Conservation (phyloP, 1,139 yeast genomes). For the Torulaspora pretoriensis region DNA sequence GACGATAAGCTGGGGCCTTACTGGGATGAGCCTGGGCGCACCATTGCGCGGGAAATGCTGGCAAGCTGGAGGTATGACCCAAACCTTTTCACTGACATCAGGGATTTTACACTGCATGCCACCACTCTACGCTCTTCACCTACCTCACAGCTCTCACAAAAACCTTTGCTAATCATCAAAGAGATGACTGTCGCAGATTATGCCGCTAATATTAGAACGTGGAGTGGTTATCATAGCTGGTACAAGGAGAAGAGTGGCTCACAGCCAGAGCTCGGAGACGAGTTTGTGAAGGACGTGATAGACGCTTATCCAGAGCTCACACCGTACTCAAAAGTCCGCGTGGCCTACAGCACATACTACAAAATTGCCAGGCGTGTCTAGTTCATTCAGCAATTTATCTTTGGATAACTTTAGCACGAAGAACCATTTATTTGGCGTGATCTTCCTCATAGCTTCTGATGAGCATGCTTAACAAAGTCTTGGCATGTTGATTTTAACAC, state of each 20-base stretch:
- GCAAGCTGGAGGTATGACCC: conserved; percentile 44
- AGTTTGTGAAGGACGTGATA: conserved; percentile 29
- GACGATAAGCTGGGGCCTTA: conserved; percentile 57
- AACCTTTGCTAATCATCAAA: conserved; percentile 43
- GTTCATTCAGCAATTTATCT: not conserved
- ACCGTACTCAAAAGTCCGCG: conserved; percentile 31
- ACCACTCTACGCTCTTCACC: conserved; percentile 24
- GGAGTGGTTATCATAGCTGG: conserved; percentile 74
- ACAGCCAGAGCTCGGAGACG: conserved; percentile 31
- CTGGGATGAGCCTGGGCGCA: conserved; percentile 69
- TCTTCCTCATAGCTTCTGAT: too few species aligned
- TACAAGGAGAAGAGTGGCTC: conserved; percentile 37
- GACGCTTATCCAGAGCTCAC: conserved; percentile 33
- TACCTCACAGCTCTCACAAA: conserved; percentile 1
- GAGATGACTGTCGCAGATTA: conserved; percentile 44
- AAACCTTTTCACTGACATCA: conserved; percentile 41
- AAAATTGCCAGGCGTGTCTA: conserved; percentile 33
- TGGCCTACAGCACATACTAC: conserved; percentile 42
- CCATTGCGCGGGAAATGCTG: conserved; percentile 45
- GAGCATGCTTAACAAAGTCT: too few species aligned
- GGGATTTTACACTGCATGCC: conserved; percentile 41
- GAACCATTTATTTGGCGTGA: too few species aligned
- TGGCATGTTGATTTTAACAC: too few species aligned
- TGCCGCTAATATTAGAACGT: conserved; percentile 52
- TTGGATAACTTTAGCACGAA: too few species aligned